Evolutionary conservation across 306 rosid species (phyloP).

Genomic region (Lagenaria siceraria): DNA sequence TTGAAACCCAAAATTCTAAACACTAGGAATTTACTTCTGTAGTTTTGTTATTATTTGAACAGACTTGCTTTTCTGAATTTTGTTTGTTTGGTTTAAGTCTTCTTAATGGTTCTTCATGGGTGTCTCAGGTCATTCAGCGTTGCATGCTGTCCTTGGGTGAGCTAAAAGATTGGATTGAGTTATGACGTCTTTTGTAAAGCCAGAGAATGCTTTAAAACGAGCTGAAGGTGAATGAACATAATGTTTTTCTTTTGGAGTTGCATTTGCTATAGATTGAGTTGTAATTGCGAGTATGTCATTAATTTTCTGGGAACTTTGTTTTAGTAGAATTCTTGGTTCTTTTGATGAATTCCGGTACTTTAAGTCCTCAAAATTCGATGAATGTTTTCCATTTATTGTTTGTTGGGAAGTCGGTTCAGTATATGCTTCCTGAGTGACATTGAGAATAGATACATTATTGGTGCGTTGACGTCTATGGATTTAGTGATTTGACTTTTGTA

Average conservation of each 20-base stretch:
- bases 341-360: background rate
- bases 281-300: background rate
- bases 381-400: background rate
- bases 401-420: background rate
- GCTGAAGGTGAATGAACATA: conserved; percentile 32
- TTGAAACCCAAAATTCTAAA: background rate
- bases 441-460: background rate
- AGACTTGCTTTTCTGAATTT: background rate
- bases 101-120: background rate
- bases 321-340: no score
- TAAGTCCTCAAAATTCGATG: background rate
- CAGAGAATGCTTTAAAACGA: conserved; percentile 54
- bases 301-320: background rate
- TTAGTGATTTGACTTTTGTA: no score
- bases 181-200: conserved; percentile 42
- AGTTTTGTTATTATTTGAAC: no score
- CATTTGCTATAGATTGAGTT: background rate
- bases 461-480: no score
- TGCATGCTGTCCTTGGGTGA: conserved; percentile 7
- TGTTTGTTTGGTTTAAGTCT: background rate
- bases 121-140: conserved; percentile 11
- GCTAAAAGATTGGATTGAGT: conserved; percentile 5
- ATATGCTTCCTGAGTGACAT: background rate
- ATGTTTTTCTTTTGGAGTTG: background rate
- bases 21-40: no score